Evolutionary conservation across 2,329 filamentous ascomycete species (phyloP).

Genomic region (Madurella mycetomatis): DNA sequence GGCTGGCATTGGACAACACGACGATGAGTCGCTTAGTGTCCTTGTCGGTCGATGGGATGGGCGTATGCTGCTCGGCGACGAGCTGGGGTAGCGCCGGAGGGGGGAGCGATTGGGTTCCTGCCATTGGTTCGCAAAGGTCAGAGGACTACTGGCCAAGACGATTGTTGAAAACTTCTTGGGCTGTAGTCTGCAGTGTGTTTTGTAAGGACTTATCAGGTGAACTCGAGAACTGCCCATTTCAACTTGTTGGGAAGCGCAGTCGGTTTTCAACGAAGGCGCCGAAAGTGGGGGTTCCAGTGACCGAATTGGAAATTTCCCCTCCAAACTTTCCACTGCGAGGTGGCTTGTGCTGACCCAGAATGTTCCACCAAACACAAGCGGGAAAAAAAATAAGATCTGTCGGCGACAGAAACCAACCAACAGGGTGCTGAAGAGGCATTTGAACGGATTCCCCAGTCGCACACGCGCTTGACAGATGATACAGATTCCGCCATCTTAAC

Average conservation of each 20-base stretch:
- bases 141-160: constrained; percentile 5
- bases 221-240: neutral
- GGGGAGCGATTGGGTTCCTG: constrained; percentile 91
- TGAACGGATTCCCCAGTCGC: no score
- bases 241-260: neutral
- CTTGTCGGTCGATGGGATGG: constrained; percentile 82
- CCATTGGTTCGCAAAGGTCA: constrained; percentile 26
- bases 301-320: neutral
- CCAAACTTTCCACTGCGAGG: neutral
- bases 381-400: neutral
- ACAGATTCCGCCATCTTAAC: neutral
- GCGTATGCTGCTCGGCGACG: constrained; percentile 84
- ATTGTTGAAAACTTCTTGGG: neutral
- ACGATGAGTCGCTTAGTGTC: constrained; percentile 89
- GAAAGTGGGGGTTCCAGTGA: no score
- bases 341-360: constrained; percentile 3
- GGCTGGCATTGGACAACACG: constrained; percentile 91
- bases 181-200: neutral
- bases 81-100: constrained; percentile 86
- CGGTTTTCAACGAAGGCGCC: neutral
- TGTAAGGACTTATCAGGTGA: neutral
- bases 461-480: no score
- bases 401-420: neutral
- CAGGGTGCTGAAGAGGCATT: no score
- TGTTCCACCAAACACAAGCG: neutral